These are phyloP conservation scores for Kitagawia praeruptora DNA, from an alignment of 129 eudicot species.

Conservation along the genomic window DNA sequence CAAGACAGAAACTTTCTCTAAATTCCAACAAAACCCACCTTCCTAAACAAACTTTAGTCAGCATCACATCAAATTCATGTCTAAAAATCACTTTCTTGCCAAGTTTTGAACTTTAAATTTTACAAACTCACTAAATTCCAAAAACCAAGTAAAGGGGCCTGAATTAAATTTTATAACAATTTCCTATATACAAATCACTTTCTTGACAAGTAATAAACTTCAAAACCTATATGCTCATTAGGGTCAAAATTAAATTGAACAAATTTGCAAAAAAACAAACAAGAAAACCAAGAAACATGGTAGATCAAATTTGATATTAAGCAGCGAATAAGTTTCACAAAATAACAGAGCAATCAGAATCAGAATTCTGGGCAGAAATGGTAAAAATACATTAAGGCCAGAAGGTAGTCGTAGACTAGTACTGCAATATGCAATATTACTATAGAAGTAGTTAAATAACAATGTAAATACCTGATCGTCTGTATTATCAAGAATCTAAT, in stretches of 20 bases:
- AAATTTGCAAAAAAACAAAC: background rate
- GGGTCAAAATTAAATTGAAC: background rate
- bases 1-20: background rate
- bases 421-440: too few relatives aligned
- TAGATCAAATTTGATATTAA: background rate
- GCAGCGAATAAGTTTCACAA: too few relatives aligned
- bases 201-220: too few relatives aligned
- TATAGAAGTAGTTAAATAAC: too few relatives aligned
- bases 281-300: constrained; percentile 1
- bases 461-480: too few relatives aligned
- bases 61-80: background rate
- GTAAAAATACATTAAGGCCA: too few relatives aligned
- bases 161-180: background rate
- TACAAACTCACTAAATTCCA: background rate
- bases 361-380: too few relatives aligned
- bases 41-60: background rate
- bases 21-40: background rate
- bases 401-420: too few relatives aligned
- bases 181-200: too few relatives aligned
- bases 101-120: background rate
- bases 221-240: background rate
- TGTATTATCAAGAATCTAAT: too few relatives aligned
- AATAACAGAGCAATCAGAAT: too few relatives aligned
- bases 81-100: background rate
- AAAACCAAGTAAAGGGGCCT: background rate